These are phyloP conservation scores for Erucastrum elatum DNA, from an alignment of 345 rosid genomes.

Conservation along the genomic window DNA sequence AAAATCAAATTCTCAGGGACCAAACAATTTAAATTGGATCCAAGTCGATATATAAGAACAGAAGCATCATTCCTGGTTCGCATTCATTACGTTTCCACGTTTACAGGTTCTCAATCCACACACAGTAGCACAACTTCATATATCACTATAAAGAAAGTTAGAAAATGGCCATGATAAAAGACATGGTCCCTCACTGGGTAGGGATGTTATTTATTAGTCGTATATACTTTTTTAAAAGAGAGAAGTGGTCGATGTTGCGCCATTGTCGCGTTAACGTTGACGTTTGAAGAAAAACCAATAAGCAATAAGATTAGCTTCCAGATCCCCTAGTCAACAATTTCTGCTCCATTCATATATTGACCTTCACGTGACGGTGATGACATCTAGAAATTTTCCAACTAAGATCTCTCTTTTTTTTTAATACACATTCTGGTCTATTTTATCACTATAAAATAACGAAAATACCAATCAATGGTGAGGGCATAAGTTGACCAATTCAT, in stretches of 20 bases:
- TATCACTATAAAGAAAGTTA: neutral
- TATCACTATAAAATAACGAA: neutral
- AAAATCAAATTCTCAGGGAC: neutral
- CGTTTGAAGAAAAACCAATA: neutral
- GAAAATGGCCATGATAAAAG: neutral
- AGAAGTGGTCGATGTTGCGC: slow-evolving; percentile 22
- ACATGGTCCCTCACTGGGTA: neutral
- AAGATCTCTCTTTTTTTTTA: neutral
- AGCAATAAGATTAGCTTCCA: neutral
- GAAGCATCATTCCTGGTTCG: neutral
- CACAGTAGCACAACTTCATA: neutral
- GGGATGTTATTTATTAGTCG: neutral
- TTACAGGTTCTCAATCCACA: neutral
- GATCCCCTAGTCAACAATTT: slow-evolving; percentile 25
- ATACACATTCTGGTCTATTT: neutral
- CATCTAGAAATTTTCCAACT: slow-evolving; percentile 15
- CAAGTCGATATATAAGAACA: neutral
- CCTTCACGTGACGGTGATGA: slow-evolving; percentile 20
- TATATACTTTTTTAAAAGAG: neutral
- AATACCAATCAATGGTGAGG: slow-evolving; percentile 5
- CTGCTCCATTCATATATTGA: slow-evolving; percentile 24
- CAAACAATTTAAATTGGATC: neutral
- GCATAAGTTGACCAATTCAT: slow-evolving; percentile 10
- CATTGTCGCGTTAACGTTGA: slow-evolving; percentile 27
- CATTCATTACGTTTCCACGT: neutral